These are phyloP conservation scores for Arachis monticola DNA, from an alignment of 331 rosid genomes.

Conservation along the genomic window DNA sequence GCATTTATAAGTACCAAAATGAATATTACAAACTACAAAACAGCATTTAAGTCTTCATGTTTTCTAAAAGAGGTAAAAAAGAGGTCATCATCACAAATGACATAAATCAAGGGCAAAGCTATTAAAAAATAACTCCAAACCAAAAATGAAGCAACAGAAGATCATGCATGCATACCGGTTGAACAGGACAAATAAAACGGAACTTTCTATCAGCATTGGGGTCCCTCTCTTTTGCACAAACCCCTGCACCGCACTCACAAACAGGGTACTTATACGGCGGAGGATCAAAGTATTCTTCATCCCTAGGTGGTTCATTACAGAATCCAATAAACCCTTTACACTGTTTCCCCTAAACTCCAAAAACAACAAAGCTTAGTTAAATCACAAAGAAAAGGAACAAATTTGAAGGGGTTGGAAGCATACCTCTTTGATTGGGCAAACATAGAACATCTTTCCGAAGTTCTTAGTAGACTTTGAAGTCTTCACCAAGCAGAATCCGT, in stretches of 20 bases:
- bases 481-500: slow-evolving; percentile 38
- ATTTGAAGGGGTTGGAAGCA: neutral
- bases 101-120: too few species aligned
- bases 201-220: neutral
- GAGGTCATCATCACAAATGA: too few species aligned
- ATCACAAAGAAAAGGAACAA: neutral
- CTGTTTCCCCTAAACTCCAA: slow-evolving; percentile 34
- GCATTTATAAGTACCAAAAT: neutral
- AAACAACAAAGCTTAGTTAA: neutral
- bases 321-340: slow-evolving; percentile 37
- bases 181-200: slow-evolving; percentile 45
- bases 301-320: slow-evolving; percentile 9
- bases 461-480: neutral
- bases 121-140: neutral
- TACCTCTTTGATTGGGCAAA: slow-evolving; percentile 48
- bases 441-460: slow-evolving; percentile 31
- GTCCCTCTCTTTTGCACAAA: slow-evolving; percentile 31
- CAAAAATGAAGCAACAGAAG: neutral
- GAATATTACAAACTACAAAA: neutral
- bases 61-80: neutral
- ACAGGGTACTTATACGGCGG: slow-evolving; percentile 40
- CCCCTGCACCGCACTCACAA: slow-evolving; percentile 57
- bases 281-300: slow-evolving; percentile 31
- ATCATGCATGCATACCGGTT: slow-evolving; percentile 31
- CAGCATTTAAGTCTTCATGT: neutral